Base-by-base conservation (phyloP, 495 filamentous ascomycete genomes). In the Parmelia sp. region DNA sequence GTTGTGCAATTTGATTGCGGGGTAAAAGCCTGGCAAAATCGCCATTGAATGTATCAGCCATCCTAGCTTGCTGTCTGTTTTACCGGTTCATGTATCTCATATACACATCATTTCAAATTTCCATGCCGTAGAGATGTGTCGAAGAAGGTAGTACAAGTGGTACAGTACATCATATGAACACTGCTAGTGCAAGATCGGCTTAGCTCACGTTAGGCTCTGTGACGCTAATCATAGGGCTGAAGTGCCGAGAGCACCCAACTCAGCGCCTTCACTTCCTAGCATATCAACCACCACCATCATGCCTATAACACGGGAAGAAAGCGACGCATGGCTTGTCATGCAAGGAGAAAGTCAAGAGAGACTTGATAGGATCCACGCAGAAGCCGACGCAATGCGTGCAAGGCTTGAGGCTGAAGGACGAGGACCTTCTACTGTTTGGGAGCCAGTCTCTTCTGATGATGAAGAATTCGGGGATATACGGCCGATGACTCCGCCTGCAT, bases 11-110 rank as follows among this genome's bases (percentile, higher is more conserved):
- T 35, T 49, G 59, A 49, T 61, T 61, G 59, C 59, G 35, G 44
- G 59, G 59, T 61, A 61, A 4, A 61, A 61, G 59, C 59, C 59
- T 61, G 59, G 59, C 59, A 47, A 61, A 61, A 49, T 51, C 59
- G 37, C 59, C 59, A 49, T 40, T 61, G 37, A 61, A 61, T 53
- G 27, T 53, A 53, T 25, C 21, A 53, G 47, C 47, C 47, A 53
- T 53, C 15, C 47, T 14, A 53, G 47, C 47, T 53, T 53, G 47
- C 47, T 53, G 19, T 53, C 47, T 29, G 15, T 53, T 23, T n/a
- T 53, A 53, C 45, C 45, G 14, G 5, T 49, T 15, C 4, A 49
- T 49, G n/a, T n/a, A n/a, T n/a, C n/a, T n/a, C n/a, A 49, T 49
- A 49, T 36, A 36, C 10, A 36, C 4, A 36, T 36, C 35, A 21